Base-by-base conservation (phyloP, 1,284 basidiomycete species). In the Boletellus deceptivus region DNA sequence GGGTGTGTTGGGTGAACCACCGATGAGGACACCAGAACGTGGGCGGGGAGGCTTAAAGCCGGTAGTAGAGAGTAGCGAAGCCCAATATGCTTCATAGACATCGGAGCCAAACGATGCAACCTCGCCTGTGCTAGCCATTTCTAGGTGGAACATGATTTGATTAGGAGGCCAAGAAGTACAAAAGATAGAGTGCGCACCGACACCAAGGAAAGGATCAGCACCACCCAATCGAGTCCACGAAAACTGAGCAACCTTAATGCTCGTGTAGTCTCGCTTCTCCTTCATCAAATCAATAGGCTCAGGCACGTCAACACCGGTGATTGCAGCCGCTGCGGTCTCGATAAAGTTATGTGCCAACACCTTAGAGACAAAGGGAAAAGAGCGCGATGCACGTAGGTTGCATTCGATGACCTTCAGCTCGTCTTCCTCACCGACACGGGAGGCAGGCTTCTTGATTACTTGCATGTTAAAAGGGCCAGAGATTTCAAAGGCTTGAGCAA, bases 381-480 rank as follows among this genome's bases (percentile, higher is more conserved):
- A 97, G 40, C 97, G 86, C 41, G 94, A 97, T 24, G 97, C 97
- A 59, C 97, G 92, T 48, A 99, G 77, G 74, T 99, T 99, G 73
- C 97, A 99, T 74, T 99, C 96, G 59, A 99, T 99, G 58, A 99
- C 96, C 79, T 98, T 99, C 62, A 99, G 83, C 54, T 82, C 77
- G 8, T 88, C 78, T 50, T 86, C 78, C 52, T 82, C 75, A 46
- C 78, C 79, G 25, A 69, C 63, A 13, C 71, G 73, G 24, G 74
- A 75, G 9, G 81, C 70, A 3, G 84, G 81, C 72, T 95, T 93
- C 66, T 91, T 86, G 73, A 99, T 99, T 70, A 99, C 84, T 73
- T 99, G 97, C 94, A 99, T 99, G 74, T 99, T 99, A 84, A 87
- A 99, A 6, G 97, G 97, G 33, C 97, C 96, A 25, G 93, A 96